Evolutionary conservation across 2,329 filamentous ascomycete species (phyloP), one percentile per base, ranked within the genome.

Genomic region (Ascochyta clinopodiicola): DNA sequence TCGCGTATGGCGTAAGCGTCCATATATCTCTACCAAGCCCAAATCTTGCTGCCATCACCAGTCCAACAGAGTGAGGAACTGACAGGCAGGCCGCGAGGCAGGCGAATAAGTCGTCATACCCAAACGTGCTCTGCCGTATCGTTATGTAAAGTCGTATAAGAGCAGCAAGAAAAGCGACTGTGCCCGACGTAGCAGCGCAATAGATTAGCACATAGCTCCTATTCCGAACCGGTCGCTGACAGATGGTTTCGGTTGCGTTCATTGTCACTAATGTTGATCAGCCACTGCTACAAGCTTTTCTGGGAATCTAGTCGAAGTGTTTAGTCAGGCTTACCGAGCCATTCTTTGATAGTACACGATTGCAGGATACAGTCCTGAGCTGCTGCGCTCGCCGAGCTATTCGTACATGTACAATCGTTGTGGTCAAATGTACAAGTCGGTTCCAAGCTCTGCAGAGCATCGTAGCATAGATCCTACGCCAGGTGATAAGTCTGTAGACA

Each of bases 1-100:
- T 74, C n/a, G 75, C 62, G 0, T 71, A 63, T 0, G 69, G 59
- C 0, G 69, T 56, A 3, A 84, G 56, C 0, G 79, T 80, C 81
- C 81, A 84, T 17, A 44, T 44, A 4, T 51, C 49, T 31, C 27
- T 38, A 13, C 45, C 45, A 4, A 48, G 15, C 7, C 45, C 45
- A 8, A 44, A n/a, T 29, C 25, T 37, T 10, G 32, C 47, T 22
- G 32, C 10, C 2, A 17, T 32, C 6, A 22, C 32, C n/a, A 51
- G 31, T 27, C 39, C 44, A 10, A 35, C 8, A 24, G 47, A 32
- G n/a, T 27, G 31, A 17, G 36, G 19, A 5, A 47, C 21, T n/a
- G 34, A 54, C 40, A 40, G 29, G 17, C 44, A 37, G 17, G 48
- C 56, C 13, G 44, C 44, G 13, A 73, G 62, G 19, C 84, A 80